Base-by-base conservation (phyloP, 1,284 basidiomycete species). In the Cystobasidium sp. region DNA sequence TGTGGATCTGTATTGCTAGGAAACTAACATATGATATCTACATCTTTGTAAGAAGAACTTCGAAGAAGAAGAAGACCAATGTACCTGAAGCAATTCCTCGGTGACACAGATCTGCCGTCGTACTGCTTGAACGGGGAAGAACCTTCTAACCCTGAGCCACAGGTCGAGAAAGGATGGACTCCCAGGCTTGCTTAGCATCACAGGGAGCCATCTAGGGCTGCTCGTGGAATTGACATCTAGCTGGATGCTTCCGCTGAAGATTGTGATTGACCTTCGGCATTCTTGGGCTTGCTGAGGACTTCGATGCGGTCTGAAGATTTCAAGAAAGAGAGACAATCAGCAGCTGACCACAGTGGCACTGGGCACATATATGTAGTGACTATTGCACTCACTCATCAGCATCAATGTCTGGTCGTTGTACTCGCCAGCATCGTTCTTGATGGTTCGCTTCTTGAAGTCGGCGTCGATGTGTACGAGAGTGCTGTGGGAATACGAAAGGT, bases 391-490 rank as follows among this genome's bases (percentile, higher is more conserved):
- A 73, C 70, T 59, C 62, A 73, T 18, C 7, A 73, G 63, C 49
- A 65, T 51, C 62, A 73, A 41, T 7, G 70, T 73, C 52, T 73
- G 70, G 16, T 73, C 70, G 37, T 46, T 56, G 70, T 65, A 73
- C 44, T 79, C 78, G 71, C 74, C 73, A 68, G 76, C 75, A 49
- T 69, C 67, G 65, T 71, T 75, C 67, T 74, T 58, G 53, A 76
- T 22, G 16, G 68, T 53, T 3, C 70, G 70, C 63, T 73, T 73
- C 53, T 73, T 74, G 76, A 78, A 79, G 37, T 71, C 51, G 31
- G 77, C 78, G 73, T 80, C 79, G 68, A 78, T 75, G 70, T 76
- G 75, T n/a, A 80, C 79, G 46, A 77, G 75, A 6, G 78, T 68
- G 49, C 79, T 79, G 65, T 16, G 14, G 37, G 12, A 2, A 12